Percentiles rank a stretch among this genome's conserved stretches.
Evolutionary conservation across 495 filamentous ascomycete species (phyloP).

Genomic region (Astrocystis sublimbata): DNA sequence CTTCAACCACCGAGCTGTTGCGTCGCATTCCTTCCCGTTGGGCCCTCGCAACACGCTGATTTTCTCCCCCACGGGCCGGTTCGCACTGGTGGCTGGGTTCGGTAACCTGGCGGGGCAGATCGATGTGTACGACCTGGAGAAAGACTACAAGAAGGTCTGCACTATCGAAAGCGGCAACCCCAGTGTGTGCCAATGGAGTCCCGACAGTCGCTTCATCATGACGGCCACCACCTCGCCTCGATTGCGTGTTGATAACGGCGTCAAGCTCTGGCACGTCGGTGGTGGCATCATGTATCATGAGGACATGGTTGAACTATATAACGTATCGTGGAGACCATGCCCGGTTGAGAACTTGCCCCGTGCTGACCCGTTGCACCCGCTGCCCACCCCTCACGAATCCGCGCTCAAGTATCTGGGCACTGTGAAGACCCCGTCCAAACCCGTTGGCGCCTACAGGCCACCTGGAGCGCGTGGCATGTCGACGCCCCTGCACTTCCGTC

Average conservation of each 20-base stretch:
- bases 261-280: constrained; percentile 92
- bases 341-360: constrained; percentile 57
- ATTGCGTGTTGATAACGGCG: constrained; percentile 92
- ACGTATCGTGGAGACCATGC: constrained; percentile 87
- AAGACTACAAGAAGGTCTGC: constrained; percentile 83
- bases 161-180: constrained; percentile 96
- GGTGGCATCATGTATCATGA: constrained; percentile 92
- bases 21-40: constrained; percentile 78
- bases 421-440: constrained; percentile 89
- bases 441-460: constrained; percentile 91
- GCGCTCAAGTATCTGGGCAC: constrained; percentile 80
- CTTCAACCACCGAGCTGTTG: constrained; percentile 83
- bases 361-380: constrained; percentile 71
- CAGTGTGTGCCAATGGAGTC: constrained; percentile 93
- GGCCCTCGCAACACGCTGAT: constrained; percentile 89
- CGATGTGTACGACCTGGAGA: constrained; percentile 94
- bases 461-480: constrained; percentile 89
- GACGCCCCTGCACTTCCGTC: constrained; percentile 93
- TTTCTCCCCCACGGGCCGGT: constrained; percentile 92
- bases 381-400: constrained; percentile 81
- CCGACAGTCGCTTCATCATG: constrained; percentile 90
- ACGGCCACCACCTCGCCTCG: constrained; percentile 95
- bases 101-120: constrained; percentile 97
- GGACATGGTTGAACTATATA: constrained; percentile 91
- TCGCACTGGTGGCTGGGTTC: constrained; percentile 92